Percentiles rank a stretch among this genome's conserved stretches.
These are phyloP conservation scores for Ophiocordyceps sinensis DNA, from an alignment of 2,329 filamentous ascomycete genomes.

Conservation along the genomic window DNA sequence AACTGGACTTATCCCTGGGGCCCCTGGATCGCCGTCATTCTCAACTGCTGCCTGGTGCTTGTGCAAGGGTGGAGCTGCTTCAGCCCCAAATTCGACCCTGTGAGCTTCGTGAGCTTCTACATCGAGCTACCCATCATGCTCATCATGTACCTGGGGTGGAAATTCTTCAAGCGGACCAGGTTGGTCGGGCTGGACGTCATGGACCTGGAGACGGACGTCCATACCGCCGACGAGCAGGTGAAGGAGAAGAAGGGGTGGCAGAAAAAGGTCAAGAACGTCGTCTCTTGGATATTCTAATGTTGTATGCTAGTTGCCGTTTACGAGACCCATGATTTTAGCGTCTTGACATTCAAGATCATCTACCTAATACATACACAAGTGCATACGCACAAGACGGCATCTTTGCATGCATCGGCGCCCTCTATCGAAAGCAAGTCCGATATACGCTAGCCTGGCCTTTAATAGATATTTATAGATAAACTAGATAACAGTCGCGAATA, in stretches of 20 bases:
- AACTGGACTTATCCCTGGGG: conserved; percentile 55
- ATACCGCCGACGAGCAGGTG: conserved; percentile 25
- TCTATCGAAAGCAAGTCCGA: too few species aligned
- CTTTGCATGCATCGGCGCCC: too few species aligned
- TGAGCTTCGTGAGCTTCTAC: conserved; percentile 50
- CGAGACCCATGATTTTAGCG: neutral
- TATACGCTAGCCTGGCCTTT: too few species aligned
- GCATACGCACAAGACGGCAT: too few species aligned
- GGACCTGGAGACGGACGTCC: conserved; percentile 48
- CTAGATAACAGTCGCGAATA: too few species aligned
- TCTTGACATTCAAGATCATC: neutral
- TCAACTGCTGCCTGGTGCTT: conserved; percentile 46
- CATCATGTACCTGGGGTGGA: conserved; percentile 56
- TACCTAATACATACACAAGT: too few species aligned
- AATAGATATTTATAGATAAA: too few species aligned
- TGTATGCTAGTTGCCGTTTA: neutral
- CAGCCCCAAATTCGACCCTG: conserved; percentile 39
- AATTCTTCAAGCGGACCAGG: conserved; percentile 51
- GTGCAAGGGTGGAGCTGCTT: conserved; percentile 52
- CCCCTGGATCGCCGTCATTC: conserved; percentile 37
- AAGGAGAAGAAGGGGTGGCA: conserved; percentile 32
- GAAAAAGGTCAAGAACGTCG: conserved; percentile 9
- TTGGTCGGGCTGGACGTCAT: conserved; percentile 40
- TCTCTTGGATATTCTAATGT: conserved; percentile 20
- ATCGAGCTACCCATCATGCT: conserved; percentile 48